These are phyloP conservation scores for Pythium sukuiense DNA, from an alignment of 352 stramenopile species.

Conservation along the genomic window DNA sequence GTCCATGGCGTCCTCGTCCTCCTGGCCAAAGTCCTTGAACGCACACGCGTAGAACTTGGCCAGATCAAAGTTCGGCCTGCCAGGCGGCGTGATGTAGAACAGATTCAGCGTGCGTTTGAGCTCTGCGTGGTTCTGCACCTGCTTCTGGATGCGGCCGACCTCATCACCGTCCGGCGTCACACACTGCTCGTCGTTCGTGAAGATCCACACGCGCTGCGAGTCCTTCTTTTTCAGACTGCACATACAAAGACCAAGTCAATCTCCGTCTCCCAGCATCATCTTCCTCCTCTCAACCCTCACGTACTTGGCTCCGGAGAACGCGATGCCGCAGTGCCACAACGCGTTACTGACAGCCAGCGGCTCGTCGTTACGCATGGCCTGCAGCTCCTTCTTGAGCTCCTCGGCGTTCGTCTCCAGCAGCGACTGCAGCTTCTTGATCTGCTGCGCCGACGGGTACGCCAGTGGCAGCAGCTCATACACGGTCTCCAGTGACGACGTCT, in stretches of 20 bases:
- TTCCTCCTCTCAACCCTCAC: too few relatives aligned
- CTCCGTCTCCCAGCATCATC: too few relatives aligned
- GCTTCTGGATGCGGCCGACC: constrained; percentile 61
- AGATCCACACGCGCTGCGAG: constrained; percentile 83
- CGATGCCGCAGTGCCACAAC: constrained; percentile 80
- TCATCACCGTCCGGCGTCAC: constrained; percentile 56
- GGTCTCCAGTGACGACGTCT: constrained; percentile 57
- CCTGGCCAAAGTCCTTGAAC: constrained; percentile 63
- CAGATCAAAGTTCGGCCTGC: constrained; percentile 55
- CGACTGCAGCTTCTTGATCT: constrained; percentile 77
- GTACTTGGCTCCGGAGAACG: constrained; percentile 81
- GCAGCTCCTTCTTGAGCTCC: constrained; percentile 43
- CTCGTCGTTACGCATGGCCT: constrained; percentile 63
- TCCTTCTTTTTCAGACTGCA: constrained; percentile 85
- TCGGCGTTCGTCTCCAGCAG: constrained; percentile 38
- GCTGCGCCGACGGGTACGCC: constrained; percentile 62
- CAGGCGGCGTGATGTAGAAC: constrained; percentile 72
- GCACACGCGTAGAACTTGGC: constrained; percentile 57
- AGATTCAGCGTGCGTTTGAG: constrained; percentile 73
- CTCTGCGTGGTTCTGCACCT: constrained; percentile 84
- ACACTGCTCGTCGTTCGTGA: constrained; percentile 78
- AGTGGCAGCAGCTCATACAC: constrained; percentile 80
- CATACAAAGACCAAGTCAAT: not conserved
- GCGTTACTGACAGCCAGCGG: constrained; percentile 76
- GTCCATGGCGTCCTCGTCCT: constrained; percentile 27